Percentiles rank a stretch among this genome's conserved stretches.
These are phyloP conservation scores for Lipomyces lipofer DNA, from an alignment of 805 yeast species.

Conservation along the genomic window DNA sequence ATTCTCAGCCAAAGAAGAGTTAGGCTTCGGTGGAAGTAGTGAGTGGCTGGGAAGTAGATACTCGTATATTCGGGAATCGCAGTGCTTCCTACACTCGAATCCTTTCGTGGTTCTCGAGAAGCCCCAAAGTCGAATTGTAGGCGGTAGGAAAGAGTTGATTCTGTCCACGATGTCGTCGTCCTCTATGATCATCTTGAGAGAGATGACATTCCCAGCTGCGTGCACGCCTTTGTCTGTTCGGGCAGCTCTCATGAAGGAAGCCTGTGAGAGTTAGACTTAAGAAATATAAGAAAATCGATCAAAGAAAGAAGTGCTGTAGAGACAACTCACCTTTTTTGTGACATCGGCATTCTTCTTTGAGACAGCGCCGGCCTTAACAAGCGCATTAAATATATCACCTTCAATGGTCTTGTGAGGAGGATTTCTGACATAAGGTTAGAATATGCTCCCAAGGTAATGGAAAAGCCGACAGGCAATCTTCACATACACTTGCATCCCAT, in stretches of 20 bases:
- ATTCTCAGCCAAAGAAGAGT: slow-evolving; percentile 53
- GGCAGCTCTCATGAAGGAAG: slow-evolving; percentile 63
- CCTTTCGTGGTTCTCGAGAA: slow-evolving; percentile 82
- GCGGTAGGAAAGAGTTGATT: slow-evolving; percentile 77
- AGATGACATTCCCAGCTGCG: slow-evolving; percentile 92
- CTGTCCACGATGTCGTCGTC: slow-evolving; percentile 71
- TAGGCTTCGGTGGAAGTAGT: slow-evolving; percentile 86
- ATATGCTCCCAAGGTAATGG: background rate
- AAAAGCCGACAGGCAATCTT: background rate
- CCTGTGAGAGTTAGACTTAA: slow-evolving; percentile 31
- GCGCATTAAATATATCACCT: slow-evolving; percentile 81
- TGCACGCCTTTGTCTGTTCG: slow-evolving; percentile 96
- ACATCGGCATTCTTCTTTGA: slow-evolving; percentile 85
- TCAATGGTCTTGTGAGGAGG: slow-evolving; percentile 89
- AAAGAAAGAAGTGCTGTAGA: too few species aligned
- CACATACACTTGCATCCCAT: slow-evolving; percentile 72
- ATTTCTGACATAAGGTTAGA: slow-evolving; percentile 42
- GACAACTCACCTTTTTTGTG: slow-evolving; percentile 56
- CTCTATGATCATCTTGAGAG: slow-evolving; percentile 79
- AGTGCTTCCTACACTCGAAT: slow-evolving; percentile 92
- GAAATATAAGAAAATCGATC: background rate
- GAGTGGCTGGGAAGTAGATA: slow-evolving; percentile 90
- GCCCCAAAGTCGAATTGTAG: slow-evolving; percentile 90
- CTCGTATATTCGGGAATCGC: slow-evolving; percentile 94
- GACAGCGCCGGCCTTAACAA: slow-evolving; percentile 83